These are phyloP conservation scores for Leishmania turanica DNA, from an alignment of 208 protist species.

Conservation along the genomic window DNA sequence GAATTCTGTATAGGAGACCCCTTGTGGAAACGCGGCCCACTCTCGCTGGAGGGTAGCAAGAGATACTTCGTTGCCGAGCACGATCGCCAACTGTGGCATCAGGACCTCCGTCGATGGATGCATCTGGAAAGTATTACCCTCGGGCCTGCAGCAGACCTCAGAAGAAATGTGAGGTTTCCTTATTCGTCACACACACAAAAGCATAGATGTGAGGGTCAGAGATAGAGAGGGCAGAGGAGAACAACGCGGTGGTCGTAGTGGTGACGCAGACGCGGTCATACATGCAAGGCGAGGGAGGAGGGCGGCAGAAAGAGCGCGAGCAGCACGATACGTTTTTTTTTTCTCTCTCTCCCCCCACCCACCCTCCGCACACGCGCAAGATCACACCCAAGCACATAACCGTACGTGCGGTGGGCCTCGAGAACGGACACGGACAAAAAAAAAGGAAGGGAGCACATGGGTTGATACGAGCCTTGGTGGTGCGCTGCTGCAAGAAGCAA, in stretches of 20 bases:
- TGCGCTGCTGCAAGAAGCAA: neutral
- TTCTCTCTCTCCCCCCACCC: neutral
- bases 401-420: neutral
- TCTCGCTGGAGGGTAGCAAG: conserved; percentile 11
- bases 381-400: neutral
- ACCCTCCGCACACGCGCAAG: neutral
- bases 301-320: neutral
- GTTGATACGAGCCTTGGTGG: neutral
- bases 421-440: neutral
- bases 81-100: conserved; percentile 22
- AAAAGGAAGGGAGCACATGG: neutral
- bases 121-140: conserved; percentile 9
- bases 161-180: neutral
- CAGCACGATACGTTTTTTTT: neutral
- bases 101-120: neutral
- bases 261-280: neutral
- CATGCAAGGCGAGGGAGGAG: neutral
- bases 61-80: conserved; percentile 14
- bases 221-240: neutral
- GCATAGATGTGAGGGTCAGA: neutral
- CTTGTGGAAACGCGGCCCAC: conserved; percentile 21
- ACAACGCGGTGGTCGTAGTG: too few species aligned
- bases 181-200: neutral
- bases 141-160: neutral
- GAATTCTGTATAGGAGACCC: conserved; percentile 27